Conservation (phyloP, 2,329 filamentous ascomycete genomes). For the Sporothrix sp. region DNA sequence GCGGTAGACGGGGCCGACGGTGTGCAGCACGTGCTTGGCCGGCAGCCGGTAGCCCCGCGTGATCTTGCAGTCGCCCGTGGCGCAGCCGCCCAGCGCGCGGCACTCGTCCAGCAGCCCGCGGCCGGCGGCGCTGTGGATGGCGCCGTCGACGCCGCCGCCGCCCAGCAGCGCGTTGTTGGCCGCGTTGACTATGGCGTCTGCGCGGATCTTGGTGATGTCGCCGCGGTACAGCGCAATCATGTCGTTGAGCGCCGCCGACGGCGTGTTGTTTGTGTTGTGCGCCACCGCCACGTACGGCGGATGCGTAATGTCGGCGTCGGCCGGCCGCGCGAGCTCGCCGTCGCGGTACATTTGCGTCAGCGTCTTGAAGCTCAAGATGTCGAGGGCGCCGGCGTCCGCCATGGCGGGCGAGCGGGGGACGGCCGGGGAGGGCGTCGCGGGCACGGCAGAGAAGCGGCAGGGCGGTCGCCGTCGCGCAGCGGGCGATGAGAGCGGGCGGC, state of each 20-base stretch:
- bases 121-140: constrained; percentile 80
- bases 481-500: too few relatives aligned
- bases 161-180: constrained; percentile 71
- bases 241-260: constrained; percentile 53
- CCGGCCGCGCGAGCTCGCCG: too few relatives aligned
- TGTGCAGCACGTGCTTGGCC: constrained; percentile 72
- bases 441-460: too few relatives aligned
- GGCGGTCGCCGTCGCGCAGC: too few relatives aligned
- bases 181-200: constrained; percentile 87
- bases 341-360: too few relatives aligned
- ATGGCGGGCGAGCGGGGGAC: too few relatives aligned
- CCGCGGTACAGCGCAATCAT: constrained; percentile 60
- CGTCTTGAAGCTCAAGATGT: too few relatives aligned
- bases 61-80: constrained; percentile 71
- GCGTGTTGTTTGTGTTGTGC: too few relatives aligned
- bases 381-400: too few relatives aligned
- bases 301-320: too few relatives aligned
- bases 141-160: constrained; percentile 83
- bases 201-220: constrained; percentile 70
- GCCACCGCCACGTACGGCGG: too few relatives aligned
- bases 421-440: too few relatives aligned
- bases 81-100: constrained; percentile 58
- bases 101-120: constrained; percentile 60
- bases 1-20: constrained; percentile 75
- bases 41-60: constrained; percentile 70